Conservation (phyloP, 495 filamentous ascomycete species). For the Evansstolkia leycettana region DNA sequence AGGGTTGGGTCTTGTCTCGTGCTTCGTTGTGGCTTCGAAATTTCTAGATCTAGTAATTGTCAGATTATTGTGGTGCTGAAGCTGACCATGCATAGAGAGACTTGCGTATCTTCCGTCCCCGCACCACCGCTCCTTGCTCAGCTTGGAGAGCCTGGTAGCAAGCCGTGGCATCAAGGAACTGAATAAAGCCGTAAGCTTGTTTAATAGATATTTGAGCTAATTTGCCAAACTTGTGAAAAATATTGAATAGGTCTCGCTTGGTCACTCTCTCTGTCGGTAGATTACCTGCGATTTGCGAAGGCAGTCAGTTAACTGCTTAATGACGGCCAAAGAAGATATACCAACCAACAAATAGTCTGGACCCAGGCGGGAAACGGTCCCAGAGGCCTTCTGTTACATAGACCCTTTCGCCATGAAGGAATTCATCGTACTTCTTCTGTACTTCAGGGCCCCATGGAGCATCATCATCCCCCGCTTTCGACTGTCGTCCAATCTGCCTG, state of each 20-base stretch:
- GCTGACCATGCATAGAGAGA: conserved; percentile 9
- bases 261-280: conserved; percentile 85
- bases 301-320: conserved; percentile 6
- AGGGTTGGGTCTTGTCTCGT: conserved; percentile 37
- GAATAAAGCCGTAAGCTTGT: conserved; percentile 93
- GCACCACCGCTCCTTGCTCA: conserved; percentile 66
- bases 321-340: conserved; percentile 5
- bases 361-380: conserved; percentile 82
- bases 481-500: conserved; percentile 11
- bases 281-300: conserved; percentile 51
- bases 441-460: conserved; percentile 45
- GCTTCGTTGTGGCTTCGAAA: conserved; percentile 80
- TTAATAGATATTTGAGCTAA: conserved; percentile 95
- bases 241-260: conserved; percentile 83
- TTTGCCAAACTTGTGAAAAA: conserved; percentile 76
- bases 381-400: conserved; percentile 84
- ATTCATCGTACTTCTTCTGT: conserved; percentile 70
- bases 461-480: conserved; percentile 32
- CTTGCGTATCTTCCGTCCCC: conserved; percentile 88
- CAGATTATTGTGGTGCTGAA: conserved; percentile 1
- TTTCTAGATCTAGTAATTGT: conserved; percentile 65
- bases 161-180: conserved; percentile 67
- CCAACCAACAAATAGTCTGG: conserved; percentile 86
- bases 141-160: conserved; percentile 60
- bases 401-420: conserved; percentile 62